Percentiles rank a stretch among this genome's conserved stretches.
These are phyloP conservation scores for Scedosporium boydii DNA, from an alignment of 2,329 filamentous ascomycete genomes.

Conservation along the genomic window DNA sequence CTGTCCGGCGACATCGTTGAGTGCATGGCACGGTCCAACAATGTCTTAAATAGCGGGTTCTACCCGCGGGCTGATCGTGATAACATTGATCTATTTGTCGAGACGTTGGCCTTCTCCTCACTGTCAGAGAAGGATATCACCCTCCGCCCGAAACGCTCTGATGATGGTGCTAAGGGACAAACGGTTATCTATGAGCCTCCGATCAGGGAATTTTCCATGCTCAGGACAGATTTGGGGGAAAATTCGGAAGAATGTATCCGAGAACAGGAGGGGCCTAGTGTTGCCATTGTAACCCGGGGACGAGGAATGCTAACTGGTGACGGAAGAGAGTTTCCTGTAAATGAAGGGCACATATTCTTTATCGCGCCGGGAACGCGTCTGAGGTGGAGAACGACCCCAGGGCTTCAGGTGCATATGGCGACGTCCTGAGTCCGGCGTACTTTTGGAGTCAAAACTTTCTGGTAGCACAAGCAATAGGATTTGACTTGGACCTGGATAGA, in stretches of 20 bases:
- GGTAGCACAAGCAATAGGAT: no score
- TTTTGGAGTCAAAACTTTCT: no score
- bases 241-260: slow-evolving; percentile 50
- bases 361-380: slow-evolving; percentile 37
- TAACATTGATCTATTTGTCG: slow-evolving; percentile 52
- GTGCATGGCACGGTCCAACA: slow-evolving; percentile 69
- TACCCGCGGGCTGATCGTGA: slow-evolving; percentile 58
- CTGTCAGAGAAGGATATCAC: slow-evolving; percentile 48
- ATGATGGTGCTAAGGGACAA: slow-evolving; percentile 46
- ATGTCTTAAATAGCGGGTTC: slow-evolving; percentile 67
- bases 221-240: slow-evolving; percentile 44
- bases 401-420: slow-evolving; percentile 28
- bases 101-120: slow-evolving; percentile 53
- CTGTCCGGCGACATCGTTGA: slow-evolving; percentile 66
- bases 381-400: slow-evolving; percentile 19
- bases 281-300: slow-evolving; percentile 54
- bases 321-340: slow-evolving; percentile 41
- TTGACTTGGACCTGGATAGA: no score
- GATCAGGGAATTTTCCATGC: slow-evolving; percentile 63
- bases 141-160: slow-evolving; percentile 37
- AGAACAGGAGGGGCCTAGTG: slow-evolving; percentile 48
- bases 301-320: slow-evolving; percentile 45
- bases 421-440: background rate
- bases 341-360: slow-evolving; percentile 38
- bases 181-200: slow-evolving; percentile 57